Evolutionary conservation across 129 eudicot species (phyloP), one percentile per base, ranked within the genome.

Genomic region (Tagetes erecta): DNA sequence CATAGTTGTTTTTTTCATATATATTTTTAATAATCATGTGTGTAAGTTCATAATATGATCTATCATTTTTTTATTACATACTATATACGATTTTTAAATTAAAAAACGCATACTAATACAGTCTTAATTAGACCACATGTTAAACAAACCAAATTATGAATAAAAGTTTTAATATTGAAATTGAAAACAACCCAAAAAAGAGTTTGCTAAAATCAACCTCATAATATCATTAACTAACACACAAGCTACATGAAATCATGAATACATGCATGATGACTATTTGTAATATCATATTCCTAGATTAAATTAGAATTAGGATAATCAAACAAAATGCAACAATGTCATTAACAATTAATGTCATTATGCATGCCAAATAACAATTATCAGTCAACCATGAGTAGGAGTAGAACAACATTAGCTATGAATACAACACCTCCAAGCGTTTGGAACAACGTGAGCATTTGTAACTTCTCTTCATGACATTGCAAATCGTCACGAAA

Each of bases 361-460:
- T 20, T 20, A 20, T 20, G 27, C 27, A 58, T 1, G 64, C 64
- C 64, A 58, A 58, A 13, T 33, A 27, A 58, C 31, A 58, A 33
- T 34, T 33, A 58, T 39, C 33, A 31, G 14, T 58, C 3, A n/a
- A 62, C 5, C 31, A 10, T 6, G 6, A 44, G 62, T 62, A 62
- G 31, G 8, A 59, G n/a, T 34, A 45, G 42, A 64, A 75, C 8
- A 51, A 51, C 9, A 12, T 33, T 46, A 37, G 46, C 52, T 60
- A 78, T 9, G 82, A 35, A n/a, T 78, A 71, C 82, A 79, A 33
- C 51, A 71, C 72, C 39, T 50, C 83, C 74, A 79, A 64, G 1
- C 73, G 74, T 70, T 81, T 81, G 9, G 78, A 76, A 65, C 84
- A 81, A 66, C 42, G 62, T 2, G 81, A 62, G 65, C 84, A 81